These are phyloP conservation scores for Saccharomycopsis javanensis DNA, from an alignment of 805 yeast species.

Conservation along the genomic window DNA sequence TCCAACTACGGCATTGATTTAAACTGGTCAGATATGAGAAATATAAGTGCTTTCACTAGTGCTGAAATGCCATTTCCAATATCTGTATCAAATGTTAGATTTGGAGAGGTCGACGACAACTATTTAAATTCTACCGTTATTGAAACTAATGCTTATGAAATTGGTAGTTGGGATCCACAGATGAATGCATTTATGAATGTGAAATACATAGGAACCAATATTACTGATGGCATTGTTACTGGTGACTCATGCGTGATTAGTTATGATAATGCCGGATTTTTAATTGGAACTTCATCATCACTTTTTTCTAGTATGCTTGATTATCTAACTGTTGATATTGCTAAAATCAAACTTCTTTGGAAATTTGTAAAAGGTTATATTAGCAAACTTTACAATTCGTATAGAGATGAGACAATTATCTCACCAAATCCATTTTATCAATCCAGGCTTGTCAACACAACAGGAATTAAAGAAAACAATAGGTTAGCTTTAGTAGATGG, in stretches of 20 bases:
- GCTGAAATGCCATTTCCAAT: conserved; percentile 42
- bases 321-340: conserved; percentile 34
- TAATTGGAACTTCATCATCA: conserved; percentile 77
- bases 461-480: conserved; percentile 23
- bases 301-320: conserved; percentile 61
- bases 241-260: conserved; percentile 47
- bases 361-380: conserved; percentile 24
- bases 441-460: conserved; percentile 11
- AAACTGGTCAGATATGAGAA: conserved; percentile 33
- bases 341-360: conserved; percentile 7
- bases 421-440: conserved; percentile 19
- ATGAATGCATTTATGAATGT: conserved; percentile 54
- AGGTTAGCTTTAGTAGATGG: conserved; percentile 38
- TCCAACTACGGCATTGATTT: conserved; percentile 42
- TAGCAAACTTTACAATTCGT: conserved; percentile 26
- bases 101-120: conserved; percentile 19
- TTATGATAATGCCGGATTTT: conserved; percentile 71
- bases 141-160: conserved; percentile 53
- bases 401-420: conserved; percentile 24
- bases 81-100: conserved; percentile 32
- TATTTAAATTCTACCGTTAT: conserved; percentile 56
- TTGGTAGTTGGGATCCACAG: conserved; percentile 86
- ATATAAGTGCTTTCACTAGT: conserved; percentile 36
- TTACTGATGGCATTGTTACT: conserved; percentile 47
- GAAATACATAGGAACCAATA: conserved; percentile 59